phyloP scores from a whole-genome alignment of 108 stramenopile genomes.

The Skeletonema tropicum region DNA sequence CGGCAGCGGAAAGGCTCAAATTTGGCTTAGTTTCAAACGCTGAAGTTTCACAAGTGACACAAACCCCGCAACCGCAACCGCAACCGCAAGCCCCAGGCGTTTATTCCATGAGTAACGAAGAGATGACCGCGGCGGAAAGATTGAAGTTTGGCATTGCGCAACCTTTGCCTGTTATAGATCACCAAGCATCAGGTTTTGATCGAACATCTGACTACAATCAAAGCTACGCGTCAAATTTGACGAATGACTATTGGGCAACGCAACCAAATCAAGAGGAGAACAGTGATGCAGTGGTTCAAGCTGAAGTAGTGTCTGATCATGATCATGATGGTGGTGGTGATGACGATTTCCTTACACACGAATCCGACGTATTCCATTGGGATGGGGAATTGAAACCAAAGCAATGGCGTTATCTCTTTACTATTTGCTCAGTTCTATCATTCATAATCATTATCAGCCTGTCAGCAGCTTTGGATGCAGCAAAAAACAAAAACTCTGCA shows the following conservation, averaged over 20 bases:
- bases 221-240: neutral
- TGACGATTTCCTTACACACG: neutral
- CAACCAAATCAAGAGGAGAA: neutral
- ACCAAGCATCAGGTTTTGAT: neutral
- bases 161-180: neutral
- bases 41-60: neutral
- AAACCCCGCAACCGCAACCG: neutral
- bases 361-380: neutral
- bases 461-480: conserved; percentile 17
- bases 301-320: neutral
- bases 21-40: conserved; percentile 5
- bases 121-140: conserved; percentile 13
- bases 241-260: neutral
- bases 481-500: conserved; percentile 21
- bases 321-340: neutral
- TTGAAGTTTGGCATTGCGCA: conserved; percentile 22
- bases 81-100: neutral
- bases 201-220: neutral
- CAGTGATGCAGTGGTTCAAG: neutral
- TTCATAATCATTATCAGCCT: conserved; percentile 34
- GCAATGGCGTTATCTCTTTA: conserved; percentile 24
- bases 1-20: conserved; percentile 25
- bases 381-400: conserved; percentile 6
- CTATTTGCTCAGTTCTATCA: conserved; percentile 17
- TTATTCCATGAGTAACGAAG: neutral